Evolutionary conservation across 257 asterid species (phyloP), one percentile per base, ranked within the genome.

Genomic region (Solanum peruvianum): DNA sequence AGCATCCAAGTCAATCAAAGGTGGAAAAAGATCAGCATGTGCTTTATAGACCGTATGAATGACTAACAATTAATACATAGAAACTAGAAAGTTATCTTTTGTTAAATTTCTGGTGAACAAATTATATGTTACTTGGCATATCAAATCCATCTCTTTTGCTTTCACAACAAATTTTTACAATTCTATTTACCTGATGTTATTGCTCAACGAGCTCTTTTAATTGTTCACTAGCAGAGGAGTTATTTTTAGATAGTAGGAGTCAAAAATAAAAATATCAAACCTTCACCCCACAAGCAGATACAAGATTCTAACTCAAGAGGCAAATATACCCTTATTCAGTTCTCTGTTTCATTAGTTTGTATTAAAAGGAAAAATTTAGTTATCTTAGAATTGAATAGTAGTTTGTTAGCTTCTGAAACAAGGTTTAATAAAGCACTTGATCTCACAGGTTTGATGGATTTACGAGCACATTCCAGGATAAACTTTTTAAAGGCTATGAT

Each of bases 391-490:
- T 77, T 77, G 62, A 44, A 77, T 23, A 23, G 49, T 77, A n/a
- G 35, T 77, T 25, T 44, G 14, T 44, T 25, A 77, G 41, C 84
- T 16, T 44, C 62, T 77, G 84, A 77, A 77, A 76, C 83, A 23
- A 76, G 60, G 14, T 56, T 76, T 42, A 76, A 76, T 42, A 76
- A 42, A 45, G 23, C 85, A 81, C 49, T 60, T 31, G 29, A 87
- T 83, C 86, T 87, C 87, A 58, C 97, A 97, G 99, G 94, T 97
- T 88, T 89, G 99, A 97, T 94, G 99, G 99, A 80, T 97, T 96
- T 92, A 97, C 99, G 25, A 97, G 99, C 91, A 97, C 99, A 47
- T 97, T 97, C 89, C 99, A 97, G 93, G 99, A 97, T 82, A 96
- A 97, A 91, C 98, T 97, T 87, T 97, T 97, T 87, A 94, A 91